phyloP scores from a whole-genome alignment of 106 monocot species.

The Allium cepa region DNA sequence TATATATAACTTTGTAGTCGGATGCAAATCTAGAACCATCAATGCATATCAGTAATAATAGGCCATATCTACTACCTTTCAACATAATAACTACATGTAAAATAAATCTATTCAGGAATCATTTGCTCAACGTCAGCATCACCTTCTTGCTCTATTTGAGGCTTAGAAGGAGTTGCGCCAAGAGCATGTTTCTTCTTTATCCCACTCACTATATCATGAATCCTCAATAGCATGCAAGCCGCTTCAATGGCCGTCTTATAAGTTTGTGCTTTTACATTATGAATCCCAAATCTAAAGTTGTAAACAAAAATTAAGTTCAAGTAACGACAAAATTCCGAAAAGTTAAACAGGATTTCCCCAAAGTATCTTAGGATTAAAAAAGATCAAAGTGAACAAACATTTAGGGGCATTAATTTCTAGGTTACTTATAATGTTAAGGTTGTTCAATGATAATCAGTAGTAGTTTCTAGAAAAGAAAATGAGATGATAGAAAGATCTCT shows the following conservation, averaged over 20 bases:
- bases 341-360: too few relatives aligned
- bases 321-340: not conserved
- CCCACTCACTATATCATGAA: slow-evolving; percentile 89
- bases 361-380: too few relatives aligned
- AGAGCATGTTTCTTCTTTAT: slow-evolving; percentile 92
- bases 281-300: slow-evolving; percentile 70
- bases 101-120: slow-evolving; percentile 47
- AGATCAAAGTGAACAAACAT: not conserved
- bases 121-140: slow-evolving; percentile 88
- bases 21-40: too few relatives aligned
- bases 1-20: too few relatives aligned
- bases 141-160: slow-evolving; percentile 70
- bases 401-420: too few relatives aligned
- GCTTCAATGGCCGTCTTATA: slow-evolving; percentile 91
- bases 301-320: not conserved
- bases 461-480: too few relatives aligned
- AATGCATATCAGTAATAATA: too few relatives aligned
- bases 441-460: too few relatives aligned
- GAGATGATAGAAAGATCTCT: too few relatives aligned
- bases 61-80: too few relatives aligned
- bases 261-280: slow-evolving; percentile 86
- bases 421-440: too few relatives aligned
- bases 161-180: slow-evolving; percentile 47
- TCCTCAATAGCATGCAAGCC: slow-evolving; percentile 88
- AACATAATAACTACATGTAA: too few relatives aligned